phyloP scores from a whole-genome alignment of 148 eudicot species.

The Rhododendron griersonianum region DNA sequence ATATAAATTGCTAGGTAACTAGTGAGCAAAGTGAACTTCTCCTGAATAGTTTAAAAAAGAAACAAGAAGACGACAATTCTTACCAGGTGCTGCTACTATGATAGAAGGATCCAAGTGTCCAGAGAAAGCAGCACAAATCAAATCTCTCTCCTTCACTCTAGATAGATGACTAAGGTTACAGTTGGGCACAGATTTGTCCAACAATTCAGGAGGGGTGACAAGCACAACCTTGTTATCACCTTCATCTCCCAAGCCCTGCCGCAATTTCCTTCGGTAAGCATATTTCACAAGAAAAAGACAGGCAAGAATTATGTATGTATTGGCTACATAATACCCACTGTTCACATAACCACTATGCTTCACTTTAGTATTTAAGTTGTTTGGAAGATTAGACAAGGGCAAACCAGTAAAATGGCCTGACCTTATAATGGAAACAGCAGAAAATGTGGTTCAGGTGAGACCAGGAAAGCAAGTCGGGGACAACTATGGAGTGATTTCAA shows the following conservation, averaged over 20 bases:
- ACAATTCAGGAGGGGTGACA: constrained; percentile 56
- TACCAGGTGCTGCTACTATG: constrained; percentile 66
- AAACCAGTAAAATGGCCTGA: background rate
- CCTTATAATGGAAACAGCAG: background rate
- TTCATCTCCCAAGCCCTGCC: constrained; percentile 49
- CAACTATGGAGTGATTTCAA: background rate
- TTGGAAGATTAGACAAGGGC: background rate
- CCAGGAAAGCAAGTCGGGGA: background rate
- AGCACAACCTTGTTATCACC: constrained; percentile 42
- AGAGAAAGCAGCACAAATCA: constrained; percentile 65
- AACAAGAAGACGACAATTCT: constrained; percentile 16
- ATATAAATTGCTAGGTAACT: background rate
- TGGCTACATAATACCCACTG: background rate
- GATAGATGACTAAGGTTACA: constrained; percentile 38
- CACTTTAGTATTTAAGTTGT: background rate
- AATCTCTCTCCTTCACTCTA: constrained; percentile 56
- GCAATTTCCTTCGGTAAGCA: background rate
- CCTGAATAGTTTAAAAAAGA: background rate
- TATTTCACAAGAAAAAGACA: background rate
- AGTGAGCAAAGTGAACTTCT: background rate
- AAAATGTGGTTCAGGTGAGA: background rate
- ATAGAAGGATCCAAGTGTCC: constrained; percentile 74
- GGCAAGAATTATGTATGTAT: background rate
- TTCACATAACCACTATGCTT: background rate
- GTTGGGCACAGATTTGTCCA: constrained; percentile 20